phyloP scores from a whole-genome alignment of 768 basidiomycete genomes.

The Polyporus arcularius region DNA sequence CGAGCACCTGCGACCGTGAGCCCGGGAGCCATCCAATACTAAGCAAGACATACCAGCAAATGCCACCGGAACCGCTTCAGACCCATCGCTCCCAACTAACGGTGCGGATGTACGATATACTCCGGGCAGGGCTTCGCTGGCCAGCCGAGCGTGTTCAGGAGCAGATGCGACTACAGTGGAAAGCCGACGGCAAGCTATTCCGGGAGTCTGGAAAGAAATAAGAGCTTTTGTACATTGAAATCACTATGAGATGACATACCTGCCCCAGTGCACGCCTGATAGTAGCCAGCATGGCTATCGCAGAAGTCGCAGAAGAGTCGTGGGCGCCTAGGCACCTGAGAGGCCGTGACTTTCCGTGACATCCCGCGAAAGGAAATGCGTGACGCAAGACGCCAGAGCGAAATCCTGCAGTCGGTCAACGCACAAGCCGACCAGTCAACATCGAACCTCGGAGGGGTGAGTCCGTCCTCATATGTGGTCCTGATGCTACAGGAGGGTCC shows the following conservation, averaged over 20 bases:
- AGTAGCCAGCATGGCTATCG: slow-evolving; percentile 26
- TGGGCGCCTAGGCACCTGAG: background rate
- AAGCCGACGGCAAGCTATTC: slow-evolving; percentile 14
- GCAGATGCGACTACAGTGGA: slow-evolving; percentile 15
- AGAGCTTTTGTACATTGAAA: background rate
- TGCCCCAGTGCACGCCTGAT: slow-evolving; percentile 23
- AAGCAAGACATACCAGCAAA: background rate
- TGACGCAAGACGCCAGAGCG: slow-evolving; percentile 13
- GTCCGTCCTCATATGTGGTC: slow-evolving; percentile 25
- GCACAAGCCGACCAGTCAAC: slow-evolving; percentile 27
- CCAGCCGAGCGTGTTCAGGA: background rate
- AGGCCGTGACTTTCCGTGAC: background rate
- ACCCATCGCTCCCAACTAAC: background rate
- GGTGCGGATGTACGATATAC: background rate
- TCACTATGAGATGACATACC: slow-evolving; percentile 16
- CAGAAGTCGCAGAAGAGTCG: background rate
- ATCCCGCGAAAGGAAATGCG: background rate
- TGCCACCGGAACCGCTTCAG: background rate
- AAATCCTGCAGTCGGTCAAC: slow-evolving; percentile 13
- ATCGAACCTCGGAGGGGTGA: slow-evolving; percentile 40
- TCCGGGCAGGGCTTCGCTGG: background rate
- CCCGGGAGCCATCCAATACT: background rate
- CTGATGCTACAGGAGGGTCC: slow-evolving; percentile 11
- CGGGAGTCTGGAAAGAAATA: slow-evolving; percentile 1
- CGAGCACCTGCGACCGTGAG: slow-evolving; percentile 34